Conservation (phyloP, 2,329 filamentous ascomycete species). For the Talaromyces marneffei region DNA sequence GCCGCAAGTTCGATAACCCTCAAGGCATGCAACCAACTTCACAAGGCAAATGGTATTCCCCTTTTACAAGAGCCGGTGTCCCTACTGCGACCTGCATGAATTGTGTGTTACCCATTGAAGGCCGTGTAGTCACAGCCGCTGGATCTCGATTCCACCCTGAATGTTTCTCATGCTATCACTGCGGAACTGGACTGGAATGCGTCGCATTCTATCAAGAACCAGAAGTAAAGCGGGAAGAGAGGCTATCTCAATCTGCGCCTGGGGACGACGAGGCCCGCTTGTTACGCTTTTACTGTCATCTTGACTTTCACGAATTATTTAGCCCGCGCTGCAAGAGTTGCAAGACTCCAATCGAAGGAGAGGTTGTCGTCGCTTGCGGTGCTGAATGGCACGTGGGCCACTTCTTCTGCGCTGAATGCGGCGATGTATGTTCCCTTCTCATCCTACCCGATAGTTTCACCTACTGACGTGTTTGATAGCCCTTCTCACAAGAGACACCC, state of each 20-base stretch:
- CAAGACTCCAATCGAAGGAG: conserved; percentile 91
- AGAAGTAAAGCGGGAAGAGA: conserved; percentile 60
- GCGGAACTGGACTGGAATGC: conserved; percentile 81
- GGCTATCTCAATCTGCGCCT: conserved; percentile 61
- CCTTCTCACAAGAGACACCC: conserved; percentile 58
- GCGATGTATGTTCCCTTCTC: conserved; percentile 52
- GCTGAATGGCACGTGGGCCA: conserved; percentile 96
- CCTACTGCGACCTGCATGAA: conserved; percentile 73
- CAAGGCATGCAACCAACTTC: conserved; percentile 35
- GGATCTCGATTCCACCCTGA: conserved; percentile 84
- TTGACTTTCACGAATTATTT: conserved; percentile 97
- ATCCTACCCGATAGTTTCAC: not conserved
- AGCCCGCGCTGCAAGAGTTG: conserved; percentile 92
- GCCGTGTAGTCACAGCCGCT: conserved; percentile 78
- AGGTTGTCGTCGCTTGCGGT: conserved; percentile 88
- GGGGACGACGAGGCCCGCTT: conserved; percentile 58
- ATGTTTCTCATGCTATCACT: conserved; percentile 86
- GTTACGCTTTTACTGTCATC: conserved; percentile 87
- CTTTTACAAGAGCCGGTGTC: conserved; percentile 43
- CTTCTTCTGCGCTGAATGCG: conserved; percentile 98
- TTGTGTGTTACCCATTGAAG: conserved; percentile 78
- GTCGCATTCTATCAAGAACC: conserved; percentile 96
- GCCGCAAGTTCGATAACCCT: conserved; percentile 24
- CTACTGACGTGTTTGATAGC: conserved; percentile 28
- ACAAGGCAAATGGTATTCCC: conserved; percentile 31